Conservation (phyloP, 23 red algal genomes). For the Chondrus crispus region DNA sequence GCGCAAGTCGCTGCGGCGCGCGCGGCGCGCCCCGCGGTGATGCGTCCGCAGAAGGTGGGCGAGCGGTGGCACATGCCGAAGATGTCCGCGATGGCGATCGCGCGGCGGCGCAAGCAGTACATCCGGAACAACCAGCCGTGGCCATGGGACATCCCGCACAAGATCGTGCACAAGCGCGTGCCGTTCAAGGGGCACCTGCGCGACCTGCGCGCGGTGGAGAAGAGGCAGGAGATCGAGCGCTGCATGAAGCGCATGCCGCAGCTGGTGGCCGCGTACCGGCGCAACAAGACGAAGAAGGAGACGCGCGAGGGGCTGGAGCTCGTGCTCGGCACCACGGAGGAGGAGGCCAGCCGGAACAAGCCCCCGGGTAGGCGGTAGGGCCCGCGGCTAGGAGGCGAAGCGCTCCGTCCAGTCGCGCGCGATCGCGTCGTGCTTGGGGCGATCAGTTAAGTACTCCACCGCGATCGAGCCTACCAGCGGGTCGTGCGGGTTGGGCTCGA, state of each 20-base stretch:
- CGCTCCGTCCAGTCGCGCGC: conserved; percentile 94
- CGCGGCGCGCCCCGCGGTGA: conserved; percentile 44
- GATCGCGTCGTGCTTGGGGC: conserved; percentile 72
- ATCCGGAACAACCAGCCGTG: conserved; percentile 45
- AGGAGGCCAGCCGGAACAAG: neutral
- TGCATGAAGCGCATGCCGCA: conserved; percentile 75
- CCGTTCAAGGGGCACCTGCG: conserved; percentile 77
- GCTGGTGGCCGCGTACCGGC: conserved; percentile 55
- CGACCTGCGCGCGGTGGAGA: conserved; percentile 37
- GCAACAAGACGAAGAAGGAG: neutral
- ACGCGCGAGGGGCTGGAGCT: neutral
- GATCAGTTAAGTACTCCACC: conserved; percentile 78
- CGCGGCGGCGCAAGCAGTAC: conserved; percentile 3
- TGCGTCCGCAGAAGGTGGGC: conserved; percentile 48
- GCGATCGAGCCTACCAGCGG: conserved; percentile 81
- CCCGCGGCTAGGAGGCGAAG: conserved; percentile 71
- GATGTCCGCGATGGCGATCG: conserved; percentile 40
- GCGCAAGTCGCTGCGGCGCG: conserved; percentile 39
- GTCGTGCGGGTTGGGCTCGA: conserved; percentile 86
- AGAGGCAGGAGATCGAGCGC: conserved; percentile 54
- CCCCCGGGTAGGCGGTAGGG: no score
- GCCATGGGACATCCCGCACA: conserved; percentile 73
- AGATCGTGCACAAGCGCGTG: conserved; percentile 55
- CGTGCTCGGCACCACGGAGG: neutral
- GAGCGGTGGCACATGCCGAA: conserved; percentile 49